Conservation (phyloP, 495 filamentous ascomycete species). For the Apodospora peruviana region DNA sequence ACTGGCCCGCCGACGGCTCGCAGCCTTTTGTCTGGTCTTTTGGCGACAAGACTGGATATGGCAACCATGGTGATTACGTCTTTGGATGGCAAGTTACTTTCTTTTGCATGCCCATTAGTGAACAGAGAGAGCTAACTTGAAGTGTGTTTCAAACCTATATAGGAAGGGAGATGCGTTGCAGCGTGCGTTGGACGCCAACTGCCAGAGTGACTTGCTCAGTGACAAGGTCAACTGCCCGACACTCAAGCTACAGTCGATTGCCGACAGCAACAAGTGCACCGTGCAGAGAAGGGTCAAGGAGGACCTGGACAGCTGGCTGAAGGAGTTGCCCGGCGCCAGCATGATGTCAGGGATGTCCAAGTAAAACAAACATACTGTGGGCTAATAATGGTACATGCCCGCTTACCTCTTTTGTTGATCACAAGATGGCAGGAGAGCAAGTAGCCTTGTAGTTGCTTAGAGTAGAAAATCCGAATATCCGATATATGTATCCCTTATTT, state of each 20-base stretch:
- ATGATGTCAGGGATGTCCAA: neutral
- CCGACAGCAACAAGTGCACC: constrained; percentile 27
- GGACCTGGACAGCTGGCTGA: constrained; percentile 28
- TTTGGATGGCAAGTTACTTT: constrained; percentile 29
- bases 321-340: constrained; percentile 5
- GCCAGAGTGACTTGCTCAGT: constrained; percentile 23
- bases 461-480: no score
- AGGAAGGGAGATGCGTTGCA: constrained; percentile 30
- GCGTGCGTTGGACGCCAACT: constrained; percentile 33
- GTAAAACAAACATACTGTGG: no score
- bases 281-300: constrained; percentile 27
- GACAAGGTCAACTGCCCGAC: constrained; percentile 22
- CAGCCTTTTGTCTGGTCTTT: constrained; percentile 45
- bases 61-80: constrained; percentile 35
- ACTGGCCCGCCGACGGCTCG: constrained; percentile 36
- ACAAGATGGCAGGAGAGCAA: no score
- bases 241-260: constrained; percentile 29
- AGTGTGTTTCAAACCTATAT: no score
- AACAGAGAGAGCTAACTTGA: no score
- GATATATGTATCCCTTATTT: no score
- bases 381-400: no score
- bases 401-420: no score
- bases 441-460: no score
- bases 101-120: no score
- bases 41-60: constrained; percentile 32